Conservation (phyloP, 73 alveolate species). For the Paramecium pentaurelia region DNA sequence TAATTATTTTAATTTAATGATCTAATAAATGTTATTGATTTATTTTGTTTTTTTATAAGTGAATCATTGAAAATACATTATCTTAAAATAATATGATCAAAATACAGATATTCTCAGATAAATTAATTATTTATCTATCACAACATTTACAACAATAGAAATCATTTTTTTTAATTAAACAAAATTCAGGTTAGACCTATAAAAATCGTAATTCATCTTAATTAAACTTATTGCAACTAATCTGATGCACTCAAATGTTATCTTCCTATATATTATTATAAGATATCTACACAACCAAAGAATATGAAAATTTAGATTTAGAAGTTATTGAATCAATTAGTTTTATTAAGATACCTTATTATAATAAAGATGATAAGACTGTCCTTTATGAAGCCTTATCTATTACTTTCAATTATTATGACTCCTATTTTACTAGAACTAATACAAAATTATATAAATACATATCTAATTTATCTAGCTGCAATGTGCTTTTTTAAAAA, state of each 20-base stretch:
- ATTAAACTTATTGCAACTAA: background rate
- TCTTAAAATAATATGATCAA: background rate
- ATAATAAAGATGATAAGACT: background rate
- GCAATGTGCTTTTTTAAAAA: background rate
- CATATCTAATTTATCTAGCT: background rate
- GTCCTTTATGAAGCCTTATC: background rate
- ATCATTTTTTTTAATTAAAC: too few relatives aligned
- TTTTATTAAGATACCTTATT: background rate
- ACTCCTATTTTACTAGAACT: background rate
- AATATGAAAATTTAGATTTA: background rate
- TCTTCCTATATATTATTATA: background rate
- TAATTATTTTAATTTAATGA: background rate
- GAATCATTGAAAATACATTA: background rate
- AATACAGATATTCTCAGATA: background rate
- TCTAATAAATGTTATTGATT: background rate
- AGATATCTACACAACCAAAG: background rate
- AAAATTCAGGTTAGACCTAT: background rate
- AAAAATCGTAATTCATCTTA: background rate
- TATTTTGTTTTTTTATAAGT: background rate
- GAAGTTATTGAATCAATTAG: background rate
- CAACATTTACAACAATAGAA: background rate
- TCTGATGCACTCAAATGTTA: background rate
- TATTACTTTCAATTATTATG: slow-evolving; percentile 22
- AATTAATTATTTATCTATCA: background rate
- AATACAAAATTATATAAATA: background rate